Percentiles rank a stretch among this genome's conserved stretches.
phyloP scores from a whole-genome alignment of 2,329 filamentous ascomycete species.

The Colletotrichum incanum region DNA sequence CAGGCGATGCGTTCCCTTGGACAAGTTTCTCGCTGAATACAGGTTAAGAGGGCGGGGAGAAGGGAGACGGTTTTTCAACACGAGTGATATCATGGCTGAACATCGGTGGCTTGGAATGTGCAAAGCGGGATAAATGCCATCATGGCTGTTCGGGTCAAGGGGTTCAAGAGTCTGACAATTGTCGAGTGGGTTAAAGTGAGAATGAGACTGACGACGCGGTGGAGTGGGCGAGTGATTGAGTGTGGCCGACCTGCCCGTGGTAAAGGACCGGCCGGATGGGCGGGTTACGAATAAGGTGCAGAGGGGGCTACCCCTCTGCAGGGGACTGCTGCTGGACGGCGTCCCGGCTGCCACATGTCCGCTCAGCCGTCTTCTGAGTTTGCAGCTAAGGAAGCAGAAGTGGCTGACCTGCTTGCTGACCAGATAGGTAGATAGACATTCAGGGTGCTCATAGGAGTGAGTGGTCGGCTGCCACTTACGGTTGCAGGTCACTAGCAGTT shows the following conservation, averaged over 20 bases:
- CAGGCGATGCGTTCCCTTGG: conserved; percentile 13
- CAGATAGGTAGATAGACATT: neutral
- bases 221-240: conserved; percentile 1
- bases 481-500: conserved; percentile 17
- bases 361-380: neutral
- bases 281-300: conserved; percentile 40
- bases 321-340: conserved; percentile 26
- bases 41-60: neutral
- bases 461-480: conserved; percentile 14
- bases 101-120: conserved; percentile 10
- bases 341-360: conserved; percentile 15
- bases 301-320: conserved; percentile 37
- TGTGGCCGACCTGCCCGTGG: too few species aligned
- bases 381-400: neutral
- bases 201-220: conserved; percentile 16
- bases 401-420: neutral
- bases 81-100: conserved; percentile 4
- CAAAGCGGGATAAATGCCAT: neutral
- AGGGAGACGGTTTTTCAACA: too few species aligned
- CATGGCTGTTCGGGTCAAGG: neutral
- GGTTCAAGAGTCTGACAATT: neutral
- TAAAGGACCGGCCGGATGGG: conserved; percentile 17
- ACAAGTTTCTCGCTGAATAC: neutral
- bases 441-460: neutral
- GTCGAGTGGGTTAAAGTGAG: neutral